Conservation (phyloP, 495 filamentous ascomycete genomes). For the Neurospora discreta region DNA sequence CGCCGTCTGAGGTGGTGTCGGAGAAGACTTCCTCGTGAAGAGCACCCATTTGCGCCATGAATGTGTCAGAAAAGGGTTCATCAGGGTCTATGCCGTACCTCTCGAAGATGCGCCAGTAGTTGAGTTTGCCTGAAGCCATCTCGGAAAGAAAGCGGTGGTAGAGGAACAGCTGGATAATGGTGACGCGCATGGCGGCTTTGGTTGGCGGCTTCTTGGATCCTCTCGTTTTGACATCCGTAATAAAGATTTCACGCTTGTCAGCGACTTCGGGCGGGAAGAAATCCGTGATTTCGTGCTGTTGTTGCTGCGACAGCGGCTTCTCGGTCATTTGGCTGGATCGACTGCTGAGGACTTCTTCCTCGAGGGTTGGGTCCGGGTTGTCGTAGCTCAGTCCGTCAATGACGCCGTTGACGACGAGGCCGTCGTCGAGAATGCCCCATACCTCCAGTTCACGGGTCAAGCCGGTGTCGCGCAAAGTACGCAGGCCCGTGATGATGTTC, state of each 20-base stretch:
- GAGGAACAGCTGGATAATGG: constrained; percentile 77
- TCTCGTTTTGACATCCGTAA: constrained; percentile 86
- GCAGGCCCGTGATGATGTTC: constrained; percentile 84
- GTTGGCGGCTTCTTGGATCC: constrained; percentile 48
- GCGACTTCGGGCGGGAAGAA: constrained; percentile 5
- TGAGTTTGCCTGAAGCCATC: constrained; percentile 59
- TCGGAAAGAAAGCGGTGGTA: constrained; percentile 79
- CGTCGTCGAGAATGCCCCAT: constrained; percentile 73
- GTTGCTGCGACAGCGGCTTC: constrained; percentile 11
- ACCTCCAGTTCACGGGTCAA: constrained; percentile 82
- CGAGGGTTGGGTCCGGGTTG: constrained; percentile 60
- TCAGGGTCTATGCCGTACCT: constrained; percentile 58
- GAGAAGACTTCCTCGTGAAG: constrained; percentile 50
- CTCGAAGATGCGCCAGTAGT: constrained; percentile 51
- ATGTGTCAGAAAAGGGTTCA: constrained; percentile 60
- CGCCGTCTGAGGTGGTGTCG: constrained; percentile 20
- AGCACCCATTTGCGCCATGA: constrained; percentile 65
- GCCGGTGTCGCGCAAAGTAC: constrained; percentile 63
- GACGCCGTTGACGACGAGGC: constrained; percentile 74
- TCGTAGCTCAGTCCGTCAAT: constrained; percentile 78
- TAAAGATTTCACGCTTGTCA: constrained; percentile 43
- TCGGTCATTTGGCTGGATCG: constrained; percentile 12
- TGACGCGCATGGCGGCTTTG: constrained; percentile 58
- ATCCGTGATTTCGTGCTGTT: constrained; percentile 17
- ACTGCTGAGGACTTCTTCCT: constrained; percentile 36